phyloP scores from a whole-genome alignment of 2,329 filamentous ascomycete genomes.

The Daldinia eschscholtzii region DNA sequence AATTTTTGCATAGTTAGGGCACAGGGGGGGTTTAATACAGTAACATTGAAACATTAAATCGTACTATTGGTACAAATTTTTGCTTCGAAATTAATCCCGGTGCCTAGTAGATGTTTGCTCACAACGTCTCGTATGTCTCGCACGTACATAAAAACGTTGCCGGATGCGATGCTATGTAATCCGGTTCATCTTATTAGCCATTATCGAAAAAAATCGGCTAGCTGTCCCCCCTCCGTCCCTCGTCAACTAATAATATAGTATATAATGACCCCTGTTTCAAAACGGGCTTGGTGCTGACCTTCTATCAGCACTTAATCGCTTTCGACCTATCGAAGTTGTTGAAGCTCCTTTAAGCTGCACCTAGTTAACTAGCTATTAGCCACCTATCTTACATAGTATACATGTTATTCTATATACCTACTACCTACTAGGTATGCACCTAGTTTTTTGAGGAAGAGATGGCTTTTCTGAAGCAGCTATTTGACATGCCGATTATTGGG shows the following conservation, averaged over 20 bases:
- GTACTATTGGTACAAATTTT: constrained; percentile 5
- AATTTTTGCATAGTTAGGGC: not conserved
- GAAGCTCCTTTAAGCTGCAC: constrained; percentile 16
- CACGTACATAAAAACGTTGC: not conserved
- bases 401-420: not conserved
- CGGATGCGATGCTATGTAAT: constrained; percentile 9
- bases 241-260: constrained; percentile 23
- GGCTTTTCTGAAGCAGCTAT: too few relatives aligned
- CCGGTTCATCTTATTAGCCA: constrained; percentile 13
- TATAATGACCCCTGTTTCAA: constrained; percentile 11
- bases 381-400: not conserved
- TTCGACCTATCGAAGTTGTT: constrained; percentile 2
- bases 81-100: not conserved
- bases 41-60: not conserved
- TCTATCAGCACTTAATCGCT: constrained; percentile 9
- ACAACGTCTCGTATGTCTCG: too few relatives aligned
- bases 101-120: constrained; percentile 1
- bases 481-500: not conserved
- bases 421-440: too few relatives aligned
- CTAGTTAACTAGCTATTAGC: constrained; percentile 11
- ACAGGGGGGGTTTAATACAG: not conserved
- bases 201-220: constrained; percentile 7
- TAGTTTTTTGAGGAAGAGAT: constrained; percentile 4
- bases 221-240: constrained; percentile 4
- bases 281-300: constrained; percentile 30